These are phyloP conservation scores for Debaryomyces nepalensis DNA, from an alignment of 1,139 yeast genomes.

Conservation along the genomic window DNA sequence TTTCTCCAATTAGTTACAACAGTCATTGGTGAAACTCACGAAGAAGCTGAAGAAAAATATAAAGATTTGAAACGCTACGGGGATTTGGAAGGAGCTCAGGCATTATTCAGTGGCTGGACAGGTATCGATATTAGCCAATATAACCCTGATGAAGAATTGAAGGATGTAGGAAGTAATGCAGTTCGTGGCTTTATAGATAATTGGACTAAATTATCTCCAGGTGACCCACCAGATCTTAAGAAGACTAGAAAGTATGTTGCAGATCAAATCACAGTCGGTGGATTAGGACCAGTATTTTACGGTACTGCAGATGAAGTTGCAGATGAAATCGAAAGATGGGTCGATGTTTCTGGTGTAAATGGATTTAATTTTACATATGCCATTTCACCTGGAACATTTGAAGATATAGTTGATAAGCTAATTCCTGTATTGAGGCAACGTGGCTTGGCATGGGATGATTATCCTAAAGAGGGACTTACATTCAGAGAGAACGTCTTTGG, in stretches of 20 bases:
- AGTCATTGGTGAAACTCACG: slow-evolving; percentile 40
- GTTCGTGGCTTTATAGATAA: slow-evolving; percentile 34
- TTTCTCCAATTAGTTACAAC: slow-evolving; percentile 39
- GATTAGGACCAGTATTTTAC: slow-evolving; percentile 32
- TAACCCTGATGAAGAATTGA: slow-evolving; percentile 33
- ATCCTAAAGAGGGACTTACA: slow-evolving; percentile 28
- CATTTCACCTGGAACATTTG: slow-evolving; percentile 32
- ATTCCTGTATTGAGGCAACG: slow-evolving; percentile 32
- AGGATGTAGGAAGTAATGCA: slow-evolving; percentile 34
- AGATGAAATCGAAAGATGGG: slow-evolving; percentile 37
- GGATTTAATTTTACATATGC: slow-evolving; percentile 38
- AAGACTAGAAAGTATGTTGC: slow-evolving; percentile 34
- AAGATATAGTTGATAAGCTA: slow-evolving; percentile 32
- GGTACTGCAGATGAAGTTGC: slow-evolving; percentile 33
- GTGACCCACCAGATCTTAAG: slow-evolving; percentile 28
- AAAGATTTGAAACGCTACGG: slow-evolving; percentile 35
- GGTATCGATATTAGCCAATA: slow-evolving; percentile 40
- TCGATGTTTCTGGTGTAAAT: slow-evolving; percentile 33
- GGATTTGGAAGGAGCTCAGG: slow-evolving; percentile 47
- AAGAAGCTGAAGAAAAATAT: slow-evolving; percentile 38
- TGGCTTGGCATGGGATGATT: slow-evolving; percentile 34
- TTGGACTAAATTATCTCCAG: slow-evolving; percentile 37
- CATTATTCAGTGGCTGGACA: slow-evolving; percentile 43
- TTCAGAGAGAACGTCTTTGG: slow-evolving; percentile 35
- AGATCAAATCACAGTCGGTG: slow-evolving; percentile 34